phyloP scores from a whole-genome alignment of 2,329 filamentous ascomycete species.

The Pestalotiopsis sp. region DNA sequence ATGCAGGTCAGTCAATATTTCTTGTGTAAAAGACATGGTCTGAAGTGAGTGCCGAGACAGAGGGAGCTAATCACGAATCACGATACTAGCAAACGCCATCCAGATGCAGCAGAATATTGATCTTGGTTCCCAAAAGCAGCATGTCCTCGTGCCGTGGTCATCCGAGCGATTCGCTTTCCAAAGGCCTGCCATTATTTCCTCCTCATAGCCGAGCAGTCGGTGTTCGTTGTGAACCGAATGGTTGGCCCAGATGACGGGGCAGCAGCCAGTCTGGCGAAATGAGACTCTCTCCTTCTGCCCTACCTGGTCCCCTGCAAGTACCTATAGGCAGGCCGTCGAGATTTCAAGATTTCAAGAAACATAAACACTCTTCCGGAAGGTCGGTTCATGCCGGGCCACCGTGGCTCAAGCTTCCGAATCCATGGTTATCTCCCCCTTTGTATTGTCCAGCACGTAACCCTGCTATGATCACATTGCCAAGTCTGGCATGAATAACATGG shows the following conservation, averaged over 20 bases:
- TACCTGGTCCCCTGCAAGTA: not conserved
- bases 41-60: constrained; percentile 1
- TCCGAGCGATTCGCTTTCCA: not conserved
- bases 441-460: not conserved
- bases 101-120: no score
- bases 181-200: not conserved
- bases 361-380: constrained; percentile 9
- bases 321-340: no score
- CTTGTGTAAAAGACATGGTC: not conserved
- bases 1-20: constrained; percentile 1
- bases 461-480: constrained; percentile 9
- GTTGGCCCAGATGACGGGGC: not conserved
- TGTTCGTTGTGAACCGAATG: not conserved
- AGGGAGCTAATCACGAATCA: not conserved
- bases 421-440: not conserved
- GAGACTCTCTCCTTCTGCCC: not conserved
- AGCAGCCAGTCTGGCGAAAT: not conserved
- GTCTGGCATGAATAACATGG: not conserved
- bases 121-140: no score
- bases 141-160: constrained; percentile 6
- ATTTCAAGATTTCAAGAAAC: not conserved
- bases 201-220: not conserved
- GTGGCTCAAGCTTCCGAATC: not conserved
- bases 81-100: not conserved
- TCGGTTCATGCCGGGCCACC: not conserved